Percentiles rank a stretch among this genome's conserved stretches.
Evolutionary conservation across 306 rosid genomes (phyloP).

Genomic region (Cicer bijugum): DNA sequence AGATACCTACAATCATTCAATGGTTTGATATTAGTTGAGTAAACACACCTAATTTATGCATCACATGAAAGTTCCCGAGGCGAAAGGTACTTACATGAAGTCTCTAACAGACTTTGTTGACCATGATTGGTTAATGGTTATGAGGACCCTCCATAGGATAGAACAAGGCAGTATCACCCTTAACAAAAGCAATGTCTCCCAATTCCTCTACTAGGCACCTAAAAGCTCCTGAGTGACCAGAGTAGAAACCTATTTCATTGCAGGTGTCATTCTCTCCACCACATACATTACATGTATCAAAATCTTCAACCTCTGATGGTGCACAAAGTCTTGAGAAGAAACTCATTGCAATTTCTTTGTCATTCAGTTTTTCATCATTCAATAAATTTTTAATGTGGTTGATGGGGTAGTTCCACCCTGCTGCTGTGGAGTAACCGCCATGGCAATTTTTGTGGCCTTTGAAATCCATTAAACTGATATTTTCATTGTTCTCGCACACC

Average conservation of each 20-base stretch:
- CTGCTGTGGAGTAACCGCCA: conserved; percentile 55
- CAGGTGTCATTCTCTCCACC: conserved; percentile 42
- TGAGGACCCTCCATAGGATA: conserved; percentile 48
- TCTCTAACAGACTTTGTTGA: conserved; percentile 46
- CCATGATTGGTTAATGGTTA: conserved; percentile 41
- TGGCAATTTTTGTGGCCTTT: conserved; percentile 47
- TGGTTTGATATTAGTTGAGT: conserved; percentile 3
- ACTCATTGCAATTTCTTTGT: conserved; percentile 40
- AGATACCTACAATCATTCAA: conserved; percentile 46
- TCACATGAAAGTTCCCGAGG: background rate
- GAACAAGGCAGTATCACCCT: conserved; percentile 42
- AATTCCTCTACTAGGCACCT: conserved; percentile 50
- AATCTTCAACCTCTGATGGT: conserved; percentile 46
- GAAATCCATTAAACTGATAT: conserved; percentile 45
- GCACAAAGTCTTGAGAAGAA: conserved; percentile 50
- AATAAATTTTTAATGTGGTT: conserved; percentile 30
- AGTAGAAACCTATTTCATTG: conserved; percentile 34
- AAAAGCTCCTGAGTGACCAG: conserved; percentile 47
- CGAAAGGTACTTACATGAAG: conserved; percentile 44
- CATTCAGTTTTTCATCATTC: conserved; percentile 26
- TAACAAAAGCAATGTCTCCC: conserved; percentile 50
- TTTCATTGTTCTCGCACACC: conserved; percentile 40
- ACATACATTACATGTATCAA: conserved; percentile 43
- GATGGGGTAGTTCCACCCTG: conserved; percentile 54
- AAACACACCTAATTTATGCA: conserved; percentile 11